Conservation (phyloP, 2,329 filamentous ascomycete species). For the Metarhizium rileyi region DNA sequence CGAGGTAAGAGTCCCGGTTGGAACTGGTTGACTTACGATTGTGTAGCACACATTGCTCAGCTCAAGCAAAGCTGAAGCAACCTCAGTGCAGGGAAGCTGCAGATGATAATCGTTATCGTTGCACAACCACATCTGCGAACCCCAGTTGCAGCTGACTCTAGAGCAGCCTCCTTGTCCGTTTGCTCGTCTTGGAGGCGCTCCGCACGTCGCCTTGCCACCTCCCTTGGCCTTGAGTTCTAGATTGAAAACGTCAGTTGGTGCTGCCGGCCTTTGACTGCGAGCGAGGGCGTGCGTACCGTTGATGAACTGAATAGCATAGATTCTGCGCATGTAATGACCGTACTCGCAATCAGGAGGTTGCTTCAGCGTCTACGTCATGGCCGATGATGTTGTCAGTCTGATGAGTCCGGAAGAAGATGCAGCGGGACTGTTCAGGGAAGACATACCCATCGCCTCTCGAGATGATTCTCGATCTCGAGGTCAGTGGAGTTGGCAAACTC, state of each 20-base stretch:
- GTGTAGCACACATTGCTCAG: neutral
- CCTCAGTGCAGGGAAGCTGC: neutral
- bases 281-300: neutral
- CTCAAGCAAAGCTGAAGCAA: neutral
- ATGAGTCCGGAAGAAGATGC: neutral
- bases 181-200: neutral
- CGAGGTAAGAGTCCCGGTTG: neutral
- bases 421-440: neutral
- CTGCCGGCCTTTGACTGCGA: no score
- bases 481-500: neutral
- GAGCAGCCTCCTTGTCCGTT: neutral
- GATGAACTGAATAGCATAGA: neutral
- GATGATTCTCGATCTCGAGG: neutral
- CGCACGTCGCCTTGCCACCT: neutral
- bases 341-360: neutral
- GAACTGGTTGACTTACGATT: neutral
- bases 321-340: neutral
- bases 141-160: neutral
- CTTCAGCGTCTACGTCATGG: neutral
- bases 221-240: neutral
- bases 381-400: no score
- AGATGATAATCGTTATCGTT: neutral
- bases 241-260: neutral
- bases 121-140: neutral
- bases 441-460: constrained; percentile 2